A percentile compares a stretch with the other conserved stretches of the same genome.
Conservation (phyloP, 1,284 basidiomycete species). For the Hemileia vastatrix region DNA sequence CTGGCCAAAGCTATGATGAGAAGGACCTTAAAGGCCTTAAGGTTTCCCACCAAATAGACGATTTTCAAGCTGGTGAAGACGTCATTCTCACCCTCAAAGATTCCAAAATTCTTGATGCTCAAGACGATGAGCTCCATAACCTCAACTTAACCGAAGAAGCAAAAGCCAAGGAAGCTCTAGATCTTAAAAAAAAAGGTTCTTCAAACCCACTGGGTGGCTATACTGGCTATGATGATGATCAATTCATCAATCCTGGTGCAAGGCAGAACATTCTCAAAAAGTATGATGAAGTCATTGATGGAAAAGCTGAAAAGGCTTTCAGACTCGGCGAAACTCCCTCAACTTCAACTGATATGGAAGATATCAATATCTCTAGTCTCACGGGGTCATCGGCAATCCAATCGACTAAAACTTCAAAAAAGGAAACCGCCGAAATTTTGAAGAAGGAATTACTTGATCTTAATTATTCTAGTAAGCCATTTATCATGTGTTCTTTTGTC, state of each 20-base stretch:
- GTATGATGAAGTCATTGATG: conserved; percentile 81
- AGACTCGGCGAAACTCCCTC: conserved; percentile 15
- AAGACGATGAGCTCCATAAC: conserved; percentile 42
- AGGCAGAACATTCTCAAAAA: conserved; percentile 79
- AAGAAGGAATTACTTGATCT: conserved; percentile 75
- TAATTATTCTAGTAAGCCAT: conserved; percentile 71
- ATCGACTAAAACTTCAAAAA: conserved; percentile 49
- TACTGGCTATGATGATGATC: conserved; percentile 93
- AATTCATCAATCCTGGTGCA: conserved; percentile 58
- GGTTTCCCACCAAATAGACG: conserved; percentile 88
- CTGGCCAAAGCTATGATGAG: conserved; percentile 51
- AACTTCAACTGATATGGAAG: too few species aligned
- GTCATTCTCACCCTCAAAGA: conserved; percentile 94
- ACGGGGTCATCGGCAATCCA: conserved; percentile 46
- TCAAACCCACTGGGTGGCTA: conserved; percentile 58
- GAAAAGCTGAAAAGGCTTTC: conserved; percentile 45
- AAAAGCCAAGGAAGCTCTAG: conserved; percentile 62
- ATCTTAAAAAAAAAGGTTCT: conserved; percentile 79
- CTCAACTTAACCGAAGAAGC: conserved; percentile 47
- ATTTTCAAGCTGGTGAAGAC: conserved; percentile 82
- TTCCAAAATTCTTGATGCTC: conserved; percentile 79
- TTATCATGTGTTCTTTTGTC: conserved; percentile 26
- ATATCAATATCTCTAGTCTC: too few species aligned
- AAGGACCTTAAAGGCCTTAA: conserved; percentile 79
- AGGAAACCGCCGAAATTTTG: conserved; percentile 53